phyloP scores from a whole-genome alignment of 345 rosid genomes.

The Erodium maritimum region DNA sequence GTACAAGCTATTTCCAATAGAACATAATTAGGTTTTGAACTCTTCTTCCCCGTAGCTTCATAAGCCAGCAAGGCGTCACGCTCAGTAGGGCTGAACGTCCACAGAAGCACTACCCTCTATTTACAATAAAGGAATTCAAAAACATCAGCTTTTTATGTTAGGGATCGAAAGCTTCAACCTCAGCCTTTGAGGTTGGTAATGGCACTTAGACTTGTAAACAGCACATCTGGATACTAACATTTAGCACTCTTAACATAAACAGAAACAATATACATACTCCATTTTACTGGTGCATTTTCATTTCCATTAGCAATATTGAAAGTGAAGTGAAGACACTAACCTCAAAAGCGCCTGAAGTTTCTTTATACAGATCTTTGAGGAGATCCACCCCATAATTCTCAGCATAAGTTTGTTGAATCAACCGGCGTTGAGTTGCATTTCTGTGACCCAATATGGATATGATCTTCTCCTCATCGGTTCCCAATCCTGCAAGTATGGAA shows the following conservation, averaged over 20 bases:
- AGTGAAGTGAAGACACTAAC: neutral
- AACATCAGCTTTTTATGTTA: neutral
- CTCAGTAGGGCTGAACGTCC: neutral
- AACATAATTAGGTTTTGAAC: neutral
- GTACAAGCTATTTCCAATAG: slow-evolving; percentile 2
- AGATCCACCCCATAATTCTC: neutral
- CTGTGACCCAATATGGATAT: slow-evolving; percentile 2
- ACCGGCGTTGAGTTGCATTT: neutral
- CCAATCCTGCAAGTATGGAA: neutral
- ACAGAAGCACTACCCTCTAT: neutral
- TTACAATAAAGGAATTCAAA: neutral
- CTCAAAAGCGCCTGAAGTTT: neutral
- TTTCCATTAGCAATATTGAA: neutral
- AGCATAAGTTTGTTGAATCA: slow-evolving; percentile 1
- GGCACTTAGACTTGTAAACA: no score
- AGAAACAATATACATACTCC: no score
- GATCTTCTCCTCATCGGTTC: neutral
- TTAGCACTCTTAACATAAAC: neutral
- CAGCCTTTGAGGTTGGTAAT: no score
- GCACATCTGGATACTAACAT: no score
- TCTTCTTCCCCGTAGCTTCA: neutral
- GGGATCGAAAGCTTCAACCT: neutral
- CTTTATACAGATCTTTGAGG: neutral
- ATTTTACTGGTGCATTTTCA: no score
- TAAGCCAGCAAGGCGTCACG: neutral